Conservation (phyloP, 1,139 yeast species). For the Protomyces arabidopsidicola region DNA sequence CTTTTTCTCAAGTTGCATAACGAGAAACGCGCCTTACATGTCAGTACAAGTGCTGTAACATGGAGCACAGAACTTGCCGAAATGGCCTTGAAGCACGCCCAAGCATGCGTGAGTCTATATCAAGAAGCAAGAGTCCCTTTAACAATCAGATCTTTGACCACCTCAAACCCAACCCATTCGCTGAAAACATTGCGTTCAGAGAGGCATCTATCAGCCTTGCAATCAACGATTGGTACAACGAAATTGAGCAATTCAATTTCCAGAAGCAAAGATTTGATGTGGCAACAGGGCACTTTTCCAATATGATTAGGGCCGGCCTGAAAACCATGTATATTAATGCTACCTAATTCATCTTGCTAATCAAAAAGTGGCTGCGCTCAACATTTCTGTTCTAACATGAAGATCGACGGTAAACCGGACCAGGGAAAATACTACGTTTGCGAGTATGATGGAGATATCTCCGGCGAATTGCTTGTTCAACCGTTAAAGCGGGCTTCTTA, state of each 20-base stretch:
- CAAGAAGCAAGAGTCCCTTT: too few species aligned
- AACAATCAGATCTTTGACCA: neutral
- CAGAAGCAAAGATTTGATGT: neutral
- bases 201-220: neutral
- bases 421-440: neutral
- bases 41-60: neutral
- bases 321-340: neutral
- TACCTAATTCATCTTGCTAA: neutral
- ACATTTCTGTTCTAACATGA: neutral
- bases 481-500: too few species aligned
- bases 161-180: neutral
- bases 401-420: neutral
- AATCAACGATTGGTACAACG: constrained; percentile 20
- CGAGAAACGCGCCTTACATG: neutral
- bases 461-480: neutral
- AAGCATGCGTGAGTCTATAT: too few species aligned
- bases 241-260: neutral
- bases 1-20: neutral
- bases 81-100: neutral
- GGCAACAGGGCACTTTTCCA: neutral
- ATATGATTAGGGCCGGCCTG: neutral
- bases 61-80: neutral
- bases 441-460: neutral
- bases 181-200: constrained; percentile 12
- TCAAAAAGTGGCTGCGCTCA: neutral